phyloP scores from a whole-genome alignment of 768 basidiomycete species.

The Nidula microcarpa region DNA sequence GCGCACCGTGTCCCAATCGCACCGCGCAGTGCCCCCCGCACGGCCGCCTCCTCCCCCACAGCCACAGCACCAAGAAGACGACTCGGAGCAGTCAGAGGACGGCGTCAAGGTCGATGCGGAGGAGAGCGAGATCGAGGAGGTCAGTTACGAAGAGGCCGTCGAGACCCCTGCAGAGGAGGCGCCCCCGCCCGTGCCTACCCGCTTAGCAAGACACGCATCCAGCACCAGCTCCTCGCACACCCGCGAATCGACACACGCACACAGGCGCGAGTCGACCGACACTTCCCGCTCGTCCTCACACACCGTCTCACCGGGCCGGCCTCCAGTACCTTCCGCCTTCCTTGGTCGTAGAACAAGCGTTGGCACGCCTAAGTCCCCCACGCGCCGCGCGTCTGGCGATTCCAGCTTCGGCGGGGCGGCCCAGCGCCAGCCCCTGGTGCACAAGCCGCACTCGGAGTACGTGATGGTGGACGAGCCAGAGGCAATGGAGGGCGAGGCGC shows the following conservation, averaged over 20 bases:
- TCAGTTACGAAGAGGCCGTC: conserved; percentile 51
- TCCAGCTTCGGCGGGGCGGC: conserved; percentile 9
- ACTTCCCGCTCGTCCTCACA: conserved; percentile 19
- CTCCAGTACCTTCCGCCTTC: conserved; percentile 40
- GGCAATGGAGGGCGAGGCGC: conserved; percentile 20
- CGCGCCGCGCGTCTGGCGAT: conserved; percentile 35
- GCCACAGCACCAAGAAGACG: neutral
- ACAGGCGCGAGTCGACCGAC: conserved; percentile 5
- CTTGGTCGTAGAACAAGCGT: conserved; percentile 37
- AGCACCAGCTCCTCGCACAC: neutral
- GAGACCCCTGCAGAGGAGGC: conserved; percentile 41
- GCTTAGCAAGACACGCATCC: conserved; percentile 22
- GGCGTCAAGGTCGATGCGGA: conserved; percentile 65
- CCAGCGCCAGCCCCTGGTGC: conserved; percentile 17
- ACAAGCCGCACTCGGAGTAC: conserved; percentile 43
- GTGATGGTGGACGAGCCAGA: conserved; percentile 61
- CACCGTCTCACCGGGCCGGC: conserved; percentile 36
- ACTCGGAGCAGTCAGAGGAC: conserved; percentile 43
- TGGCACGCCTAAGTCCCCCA: conserved; percentile 21
- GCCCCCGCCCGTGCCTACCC: conserved; percentile 55
- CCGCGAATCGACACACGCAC: neutral
- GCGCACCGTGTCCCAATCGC: conserved; percentile 11
- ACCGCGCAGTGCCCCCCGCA: conserved; percentile 17
- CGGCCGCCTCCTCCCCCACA: conserved; percentile 11
- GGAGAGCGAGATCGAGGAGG: conserved; percentile 72